Evolutionary conservation across 495 filamentous ascomycete species (phyloP), one percentile per base, ranked within the genome.

Genomic region (Annulohypoxylon maeteangense): DNA sequence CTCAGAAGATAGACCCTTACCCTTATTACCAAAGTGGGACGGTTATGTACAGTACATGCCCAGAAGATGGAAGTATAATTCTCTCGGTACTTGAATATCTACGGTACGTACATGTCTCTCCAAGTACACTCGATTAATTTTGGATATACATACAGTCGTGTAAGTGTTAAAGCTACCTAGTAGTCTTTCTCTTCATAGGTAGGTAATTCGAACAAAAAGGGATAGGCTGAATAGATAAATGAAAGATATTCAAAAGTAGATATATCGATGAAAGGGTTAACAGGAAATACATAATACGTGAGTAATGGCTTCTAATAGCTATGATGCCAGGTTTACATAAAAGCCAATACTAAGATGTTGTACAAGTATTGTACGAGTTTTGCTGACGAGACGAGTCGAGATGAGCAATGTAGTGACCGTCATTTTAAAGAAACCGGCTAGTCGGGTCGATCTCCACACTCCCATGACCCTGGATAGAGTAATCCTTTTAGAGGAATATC

Each of bases 1-100:
- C 54, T 57, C 54, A 57, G 53, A 56, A 56, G 31, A 38, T 38
- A n/a, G 54, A 57, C 54, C 54, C 54, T 57, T 57, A 57, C 54
- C 54, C 54, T 57, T 57, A 57, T 40, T 57, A 57, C 54, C 32
- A 23, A 40, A 40, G 54, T 57, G 54, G 54, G 54, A 57, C 54
- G 54, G 16, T 48, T 48, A 51, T 29, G 22, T 27, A 27, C 12
- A 29, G 47, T 29, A 27, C 47, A 29, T 27, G 47, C 4, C 47
- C 4, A 51, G 14, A 27, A n/a, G 23, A 23, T 51, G 3, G 5
- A 51, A 51, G 47, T 51, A 48, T 22, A 11, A 48, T 20, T 12
- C 25, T 12, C 45, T 25, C 22, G 45, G 25, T 25, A 48, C 1
- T 2, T 44, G 14, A 20, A 44, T 44, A 44, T 44, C 40, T 7